Base-by-base conservation (phyloP, 768 basidiomycete species). In the Sistotremastrum niveocremeum region DNA sequence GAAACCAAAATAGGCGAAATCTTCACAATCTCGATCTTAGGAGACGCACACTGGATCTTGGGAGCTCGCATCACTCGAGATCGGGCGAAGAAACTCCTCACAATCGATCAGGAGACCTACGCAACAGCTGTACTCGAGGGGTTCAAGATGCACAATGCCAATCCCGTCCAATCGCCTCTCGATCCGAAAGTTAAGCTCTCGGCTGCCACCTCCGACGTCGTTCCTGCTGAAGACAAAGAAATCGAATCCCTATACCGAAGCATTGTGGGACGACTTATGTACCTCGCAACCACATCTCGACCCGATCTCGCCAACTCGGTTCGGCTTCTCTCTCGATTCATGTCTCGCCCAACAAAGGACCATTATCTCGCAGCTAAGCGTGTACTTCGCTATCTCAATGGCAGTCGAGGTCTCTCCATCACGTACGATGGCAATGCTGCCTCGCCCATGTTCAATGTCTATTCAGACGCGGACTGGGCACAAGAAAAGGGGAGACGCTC, bases 211-310 rank as follows among this genome's bases (percentile, higher is more conserved):
- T 12, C n/a, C 20, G 6, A 51, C 49, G 30, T n/a, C 37, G 20
- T 20, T 9, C 32, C 33, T 49, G 9, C 7, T 42, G 29, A 43
- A 12, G 1, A 41, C 40, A 7, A 52, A 49, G 45, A 39, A 35
- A 4, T n/a, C 42, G 34, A 34, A n/a, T n/a, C 35, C 8, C 50
- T 50, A 2, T 61, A 57, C 46, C 36, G 35, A 6, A 36, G 46
- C 8, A 41, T 53, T 20, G 51, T 63, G n/a, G 63, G 60, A 2
- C 54, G 55, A 2, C 56, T 63, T 11, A 58, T 62, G 52, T 65
- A 61, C 34, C 50, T 52, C 0, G 44, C 51, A 3, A 31, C 57
- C 4, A 44, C 50, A 10, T 62, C 57, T 2, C 54, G 60, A 28
- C 60, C 61, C 6, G 64, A 65, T 52, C 58, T 63, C 39, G 30